Evolutionary conservation across 2,329 filamentous ascomycete genomes (phyloP).

Genomic region (Phialophora chinensis): DNA sequence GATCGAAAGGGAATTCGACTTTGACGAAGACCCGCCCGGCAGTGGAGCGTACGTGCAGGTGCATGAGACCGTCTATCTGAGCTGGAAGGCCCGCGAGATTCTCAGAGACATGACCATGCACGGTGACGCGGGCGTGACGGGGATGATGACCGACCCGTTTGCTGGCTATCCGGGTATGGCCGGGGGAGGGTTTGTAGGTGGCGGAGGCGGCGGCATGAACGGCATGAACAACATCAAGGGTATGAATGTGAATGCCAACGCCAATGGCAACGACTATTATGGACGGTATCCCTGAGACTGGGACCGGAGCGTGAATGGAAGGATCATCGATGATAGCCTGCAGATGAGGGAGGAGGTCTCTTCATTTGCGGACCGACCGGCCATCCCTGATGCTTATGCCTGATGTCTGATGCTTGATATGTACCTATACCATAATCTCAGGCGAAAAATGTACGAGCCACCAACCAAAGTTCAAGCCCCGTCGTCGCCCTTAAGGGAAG

Average conservation of each 20-base stretch:
- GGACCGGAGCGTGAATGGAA: background rate
- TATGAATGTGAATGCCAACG: background rate
- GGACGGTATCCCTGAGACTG: background rate
- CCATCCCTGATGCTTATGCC: no score
- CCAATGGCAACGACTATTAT: background rate
- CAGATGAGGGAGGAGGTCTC: background rate
- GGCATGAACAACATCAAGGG: background rate
- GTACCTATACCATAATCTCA: no score
- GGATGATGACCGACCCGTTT: background rate
- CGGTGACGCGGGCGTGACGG: background rate
- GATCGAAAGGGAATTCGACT: background rate
- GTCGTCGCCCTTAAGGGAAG: no score
- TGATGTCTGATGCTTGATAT: no score
- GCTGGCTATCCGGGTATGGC: background rate
- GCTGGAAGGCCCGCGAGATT: conserved; percentile 1
- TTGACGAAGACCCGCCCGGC: background rate
- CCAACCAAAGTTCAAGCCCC: no score
- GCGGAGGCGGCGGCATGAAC: background rate
- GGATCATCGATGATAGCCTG: background rate
- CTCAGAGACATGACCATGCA: background rate
- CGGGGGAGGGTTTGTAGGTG: background rate
- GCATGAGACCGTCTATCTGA: conserved; percentile 6
- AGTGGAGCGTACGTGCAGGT: conserved; percentile 3
- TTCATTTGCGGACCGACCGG: no score
- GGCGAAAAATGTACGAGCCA: no score